A percentile compares a stretch with the other conserved stretches of the same genome.
phyloP scores from a whole-genome alignment of 306 rosid genomes.

The Quillaja saponaria region DNA sequence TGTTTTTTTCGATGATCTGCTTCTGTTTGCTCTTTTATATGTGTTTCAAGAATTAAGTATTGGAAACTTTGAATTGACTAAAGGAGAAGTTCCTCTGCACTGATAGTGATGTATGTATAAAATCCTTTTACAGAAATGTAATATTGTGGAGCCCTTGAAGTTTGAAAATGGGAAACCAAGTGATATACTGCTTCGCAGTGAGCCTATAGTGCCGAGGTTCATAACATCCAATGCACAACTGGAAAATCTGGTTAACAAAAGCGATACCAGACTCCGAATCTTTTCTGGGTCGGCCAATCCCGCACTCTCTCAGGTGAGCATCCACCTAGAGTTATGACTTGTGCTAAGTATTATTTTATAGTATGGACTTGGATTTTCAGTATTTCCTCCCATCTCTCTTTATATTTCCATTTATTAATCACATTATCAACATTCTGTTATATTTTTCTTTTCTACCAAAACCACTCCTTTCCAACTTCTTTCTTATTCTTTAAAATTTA shows the following conservation, averaged over 20 bases:
- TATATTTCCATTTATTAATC: too few species aligned
- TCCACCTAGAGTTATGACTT: too few species aligned
- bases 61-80: too few species aligned
- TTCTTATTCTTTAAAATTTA: too few species aligned
- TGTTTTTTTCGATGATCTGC: neutral
- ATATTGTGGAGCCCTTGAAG: slow-evolving; percentile 44
- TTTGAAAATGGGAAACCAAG: slow-evolving; percentile 60
- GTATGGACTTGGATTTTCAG: too few species aligned
- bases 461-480: too few species aligned
- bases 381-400: too few species aligned
- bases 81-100: too few species aligned
- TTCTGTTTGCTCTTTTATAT: neutral
- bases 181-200: slow-evolving; percentile 21
- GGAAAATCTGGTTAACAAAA: slow-evolving; percentile 40
- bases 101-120: neutral
- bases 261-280: slow-evolving; percentile 67
- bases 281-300: slow-evolving; percentile 92
- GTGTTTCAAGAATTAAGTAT: too few species aligned
- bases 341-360: too few species aligned
- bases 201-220: slow-evolving; percentile 40
- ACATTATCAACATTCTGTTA: too few species aligned
- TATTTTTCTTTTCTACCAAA: too few species aligned
- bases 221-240: slow-evolving; percentile 35
- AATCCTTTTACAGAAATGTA: slow-evolving; percentile 44
- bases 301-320: slow-evolving; percentile 59